These are phyloP conservation scores for Aspergillus versicolor DNA, from an alignment of 2,329 filamentous ascomycete species.

Conservation along the genomic window DNA sequence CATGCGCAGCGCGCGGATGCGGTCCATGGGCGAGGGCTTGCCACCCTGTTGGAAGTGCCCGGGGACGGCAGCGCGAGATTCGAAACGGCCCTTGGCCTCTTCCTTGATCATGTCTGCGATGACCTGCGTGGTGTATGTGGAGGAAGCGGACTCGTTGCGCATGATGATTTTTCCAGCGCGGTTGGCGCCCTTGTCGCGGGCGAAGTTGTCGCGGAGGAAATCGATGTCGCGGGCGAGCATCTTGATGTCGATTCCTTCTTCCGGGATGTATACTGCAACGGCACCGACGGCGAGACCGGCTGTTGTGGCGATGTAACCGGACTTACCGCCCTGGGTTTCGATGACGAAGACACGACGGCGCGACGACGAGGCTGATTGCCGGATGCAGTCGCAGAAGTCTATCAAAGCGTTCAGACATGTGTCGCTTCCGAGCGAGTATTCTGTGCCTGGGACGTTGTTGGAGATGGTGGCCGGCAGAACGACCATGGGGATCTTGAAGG, in stretches of 20 bases:
- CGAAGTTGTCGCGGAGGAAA: slow-evolving; percentile 82
- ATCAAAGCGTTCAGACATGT: slow-evolving; percentile 95
- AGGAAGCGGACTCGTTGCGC: slow-evolving; percentile 92
- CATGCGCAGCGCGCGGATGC: slow-evolving; percentile 84
- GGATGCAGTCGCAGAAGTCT: slow-evolving; percentile 94
- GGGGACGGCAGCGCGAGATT: slow-evolving; percentile 85
- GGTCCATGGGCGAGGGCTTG: slow-evolving; percentile 92
- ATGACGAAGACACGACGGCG: slow-evolving; percentile 95
- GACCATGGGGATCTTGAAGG: slow-evolving; percentile 88
- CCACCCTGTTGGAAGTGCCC: slow-evolving; percentile 95
- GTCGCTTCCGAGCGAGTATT: slow-evolving; percentile 95
- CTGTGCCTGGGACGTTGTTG: slow-evolving; percentile 96
- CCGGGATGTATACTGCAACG: slow-evolving; percentile 90
- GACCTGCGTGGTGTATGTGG: slow-evolving; percentile 86
- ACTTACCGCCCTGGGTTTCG: slow-evolving; percentile 93
- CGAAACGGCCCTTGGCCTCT: slow-evolving; percentile 87
- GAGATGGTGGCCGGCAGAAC: slow-evolving; percentile 95
- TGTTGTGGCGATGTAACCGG: slow-evolving; percentile 88
- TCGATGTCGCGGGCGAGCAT: slow-evolving; percentile 91
- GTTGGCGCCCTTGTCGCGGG: slow-evolving; percentile 79
- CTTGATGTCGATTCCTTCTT: slow-evolving; percentile 90
- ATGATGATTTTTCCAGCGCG: slow-evolving; percentile 91
- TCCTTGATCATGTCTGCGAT: slow-evolving; percentile 95
- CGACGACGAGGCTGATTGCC: slow-evolving; percentile 92
- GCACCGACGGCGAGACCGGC: slow-evolving; percentile 91